Conservation (phyloP, 805 yeast genomes). For the Sporopachydermia quercuum region DNA sequence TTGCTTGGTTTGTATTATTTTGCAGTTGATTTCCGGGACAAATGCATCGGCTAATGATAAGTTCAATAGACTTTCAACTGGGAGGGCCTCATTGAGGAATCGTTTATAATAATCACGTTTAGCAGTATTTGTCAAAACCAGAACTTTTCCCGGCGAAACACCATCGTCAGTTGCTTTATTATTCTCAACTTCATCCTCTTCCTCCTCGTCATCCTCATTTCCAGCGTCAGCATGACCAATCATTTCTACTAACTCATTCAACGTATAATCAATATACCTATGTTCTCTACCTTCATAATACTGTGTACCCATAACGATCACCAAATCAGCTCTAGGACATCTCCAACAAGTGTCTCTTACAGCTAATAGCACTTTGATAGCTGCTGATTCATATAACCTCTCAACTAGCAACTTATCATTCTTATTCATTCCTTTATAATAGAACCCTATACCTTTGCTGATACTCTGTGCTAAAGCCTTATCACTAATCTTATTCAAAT, state of each 20-base stretch:
- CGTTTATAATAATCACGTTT: conserved; percentile 51
- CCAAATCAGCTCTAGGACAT: conserved; percentile 37
- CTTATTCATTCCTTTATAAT: conserved; percentile 39
- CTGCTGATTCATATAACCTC: conserved; percentile 33
- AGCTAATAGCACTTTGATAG: conserved; percentile 42
- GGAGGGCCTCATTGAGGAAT: conserved; percentile 60
- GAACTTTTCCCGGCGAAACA: conserved; percentile 25
- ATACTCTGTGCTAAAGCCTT: conserved; percentile 27
- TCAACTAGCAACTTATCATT: conserved; percentile 42
- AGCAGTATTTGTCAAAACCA: conserved; percentile 41
- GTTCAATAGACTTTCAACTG: conserved; percentile 67
- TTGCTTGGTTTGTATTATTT: conserved; percentile 51
- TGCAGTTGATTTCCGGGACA: conserved; percentile 56
- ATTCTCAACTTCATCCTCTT: conserved; percentile 7
- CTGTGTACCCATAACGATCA: conserved; percentile 58
- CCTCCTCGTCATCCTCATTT: conserved; percentile 5
- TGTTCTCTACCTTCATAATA: conserved; percentile 61
- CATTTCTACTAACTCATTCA: conserved; percentile 54
- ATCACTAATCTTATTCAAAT: conserved; percentile 33
- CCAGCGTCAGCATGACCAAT: conserved; percentile 25
- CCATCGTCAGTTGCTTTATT: conserved; percentile 10
- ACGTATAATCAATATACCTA: conserved; percentile 50
- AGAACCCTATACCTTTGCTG: conserved; percentile 47
- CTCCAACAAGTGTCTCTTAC: conserved; percentile 38
- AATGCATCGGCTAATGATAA: conserved; percentile 49